Percentiles rank a stretch among this genome's conserved stretches.
phyloP scores from a whole-genome alignment of 208 protist species.

The Entamoeba nuttalli region DNA sequence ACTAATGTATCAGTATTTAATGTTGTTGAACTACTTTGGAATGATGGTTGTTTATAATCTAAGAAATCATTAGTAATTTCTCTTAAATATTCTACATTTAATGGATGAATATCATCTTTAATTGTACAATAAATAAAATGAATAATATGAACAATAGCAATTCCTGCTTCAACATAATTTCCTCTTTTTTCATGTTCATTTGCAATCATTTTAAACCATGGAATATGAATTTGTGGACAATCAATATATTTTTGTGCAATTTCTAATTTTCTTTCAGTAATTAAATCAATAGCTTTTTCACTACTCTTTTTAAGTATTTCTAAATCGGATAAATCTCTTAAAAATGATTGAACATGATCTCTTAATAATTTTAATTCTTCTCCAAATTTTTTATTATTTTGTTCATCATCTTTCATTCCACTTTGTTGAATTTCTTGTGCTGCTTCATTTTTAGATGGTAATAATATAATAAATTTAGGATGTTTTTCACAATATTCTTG shows the following conservation, averaged over 20 bases:
- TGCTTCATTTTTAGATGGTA: neutral
- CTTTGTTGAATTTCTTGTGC: neutral
- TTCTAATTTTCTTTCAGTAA: neutral
- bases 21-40: neutral
- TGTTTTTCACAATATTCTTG: neutral
- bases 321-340: neutral
- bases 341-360: neutral
- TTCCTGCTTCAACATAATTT: neutral
- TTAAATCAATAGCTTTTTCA: neutral
- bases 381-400: neutral
- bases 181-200: neutral
- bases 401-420: neutral
- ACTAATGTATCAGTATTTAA: neutral
- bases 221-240: neutral
- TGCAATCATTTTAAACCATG: neutral
- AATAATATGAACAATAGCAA: neutral
- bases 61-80: neutral
- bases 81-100: neutral
- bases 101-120: neutral
- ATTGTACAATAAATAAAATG: neutral
- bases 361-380: neutral
- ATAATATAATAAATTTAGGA: neutral
- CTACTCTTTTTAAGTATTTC: neutral
- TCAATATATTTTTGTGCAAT: neutral
- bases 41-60: neutral